These are phyloP conservation scores for Mayamaea pseudoterrestris DNA, from an alignment of 108 stramenopile species.

Conservation along the genomic window DNA sequence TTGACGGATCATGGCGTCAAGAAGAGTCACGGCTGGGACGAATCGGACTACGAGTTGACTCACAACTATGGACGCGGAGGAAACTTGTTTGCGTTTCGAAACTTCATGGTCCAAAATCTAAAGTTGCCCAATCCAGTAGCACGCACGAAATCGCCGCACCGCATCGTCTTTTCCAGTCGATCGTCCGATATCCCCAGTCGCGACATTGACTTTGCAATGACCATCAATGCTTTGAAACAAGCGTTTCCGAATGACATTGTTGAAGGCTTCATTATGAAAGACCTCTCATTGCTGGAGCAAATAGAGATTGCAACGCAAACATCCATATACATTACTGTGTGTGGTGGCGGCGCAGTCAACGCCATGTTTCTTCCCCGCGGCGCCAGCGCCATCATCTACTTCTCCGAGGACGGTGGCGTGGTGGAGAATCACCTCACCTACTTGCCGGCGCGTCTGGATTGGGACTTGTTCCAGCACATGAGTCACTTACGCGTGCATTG, in stretches of 20 bases:
- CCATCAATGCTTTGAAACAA: slow-evolving; percentile 11
- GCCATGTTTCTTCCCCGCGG: slow-evolving; percentile 38
- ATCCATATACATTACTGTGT: slow-evolving; percentile 30
- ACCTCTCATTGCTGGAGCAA: slow-evolving; percentile 28
- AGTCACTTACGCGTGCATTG: slow-evolving; percentile 39
- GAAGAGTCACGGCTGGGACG: slow-evolving; percentile 46
- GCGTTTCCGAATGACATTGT: slow-evolving; percentile 16
- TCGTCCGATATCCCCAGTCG: slow-evolving; percentile 23
- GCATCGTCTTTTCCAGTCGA: slow-evolving; percentile 32
- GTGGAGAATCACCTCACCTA: slow-evolving; percentile 7
- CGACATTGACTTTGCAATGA: slow-evolving; percentile 20
- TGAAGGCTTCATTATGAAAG: slow-evolving; percentile 25
- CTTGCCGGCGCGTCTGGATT: slow-evolving; percentile 33
- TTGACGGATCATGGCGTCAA: slow-evolving; percentile 39
- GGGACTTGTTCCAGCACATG: slow-evolving; percentile 42
- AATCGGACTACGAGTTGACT: slow-evolving; percentile 28
- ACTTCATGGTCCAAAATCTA: slow-evolving; percentile 32
- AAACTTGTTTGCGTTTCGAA: slow-evolving; percentile 35
- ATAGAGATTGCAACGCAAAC: slow-evolving; percentile 26
- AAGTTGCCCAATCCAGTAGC: not conserved
- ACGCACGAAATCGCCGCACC: not conserved
- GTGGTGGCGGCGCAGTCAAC: slow-evolving; percentile 42
- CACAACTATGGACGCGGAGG: slow-evolving; percentile 45
- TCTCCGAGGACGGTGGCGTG: slow-evolving; percentile 26
- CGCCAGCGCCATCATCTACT: slow-evolving; percentile 28